phyloP scores from a whole-genome alignment of 306 rosid genomes.

The Neltuma alba region DNA sequence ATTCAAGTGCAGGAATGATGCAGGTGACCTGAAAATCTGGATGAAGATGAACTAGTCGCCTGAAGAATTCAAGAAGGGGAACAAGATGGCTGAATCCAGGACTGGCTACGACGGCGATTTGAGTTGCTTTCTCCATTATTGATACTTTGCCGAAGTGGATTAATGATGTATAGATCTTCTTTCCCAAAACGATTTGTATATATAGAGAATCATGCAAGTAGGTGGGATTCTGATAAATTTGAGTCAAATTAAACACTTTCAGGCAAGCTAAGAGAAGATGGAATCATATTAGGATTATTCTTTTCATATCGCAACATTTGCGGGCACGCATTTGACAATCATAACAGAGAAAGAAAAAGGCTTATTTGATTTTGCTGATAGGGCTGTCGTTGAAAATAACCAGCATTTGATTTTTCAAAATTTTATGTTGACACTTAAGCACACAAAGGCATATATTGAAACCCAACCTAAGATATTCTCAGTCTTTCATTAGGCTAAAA shows the following conservation, averaged over 20 bases:
- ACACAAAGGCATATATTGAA: no score
- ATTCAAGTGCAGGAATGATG: slow-evolving; percentile 48
- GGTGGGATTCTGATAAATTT: background rate
- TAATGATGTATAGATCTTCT: background rate
- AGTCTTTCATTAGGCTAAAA: no score
- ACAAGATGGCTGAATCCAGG: slow-evolving; percentile 49
- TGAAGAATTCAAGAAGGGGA: slow-evolving; percentile 45
- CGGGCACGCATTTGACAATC: no score
- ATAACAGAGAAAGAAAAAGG: no score
- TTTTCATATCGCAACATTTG: no score
- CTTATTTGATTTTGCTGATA: no score
- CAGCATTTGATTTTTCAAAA: no score
- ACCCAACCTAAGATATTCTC: no score
- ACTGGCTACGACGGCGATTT: slow-evolving; percentile 40
- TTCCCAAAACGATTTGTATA: background rate
- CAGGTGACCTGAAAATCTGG: slow-evolving; percentile 45
- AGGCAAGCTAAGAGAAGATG: background rate
- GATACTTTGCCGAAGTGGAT: background rate
- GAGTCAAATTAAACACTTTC: background rate
- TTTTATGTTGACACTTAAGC: no score
- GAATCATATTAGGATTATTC: no score
- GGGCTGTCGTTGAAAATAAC: no score
- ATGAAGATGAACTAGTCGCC: slow-evolving; percentile 29
- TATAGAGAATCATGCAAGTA: background rate
- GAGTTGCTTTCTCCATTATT: slow-evolving; percentile 34